A percentile compares a stretch with the other conserved stretches of the same genome.
Conservation (phyloP, 805 yeast species). For the Kuraishia hungarica region DNA sequence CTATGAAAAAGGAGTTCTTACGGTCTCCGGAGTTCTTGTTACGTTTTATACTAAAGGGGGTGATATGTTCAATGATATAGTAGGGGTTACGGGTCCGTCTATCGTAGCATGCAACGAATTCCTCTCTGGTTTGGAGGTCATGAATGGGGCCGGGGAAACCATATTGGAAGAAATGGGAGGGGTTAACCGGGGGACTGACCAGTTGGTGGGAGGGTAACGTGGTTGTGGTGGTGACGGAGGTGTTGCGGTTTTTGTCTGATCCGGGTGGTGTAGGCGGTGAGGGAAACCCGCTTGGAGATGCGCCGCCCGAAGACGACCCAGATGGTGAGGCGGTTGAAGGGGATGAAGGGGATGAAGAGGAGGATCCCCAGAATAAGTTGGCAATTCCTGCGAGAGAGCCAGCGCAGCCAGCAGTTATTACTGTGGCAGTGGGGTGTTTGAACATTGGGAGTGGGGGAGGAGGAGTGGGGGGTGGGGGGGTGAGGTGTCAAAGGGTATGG, state of each 20-base stretch:
- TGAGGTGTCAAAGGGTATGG: no score
- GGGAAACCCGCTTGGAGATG: no score
- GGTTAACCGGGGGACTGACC: slow-evolving; percentile 41
- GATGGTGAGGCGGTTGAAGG: slow-evolving; percentile 2
- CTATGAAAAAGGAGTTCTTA: slow-evolving; percentile 73
- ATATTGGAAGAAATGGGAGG: slow-evolving; percentile 76
- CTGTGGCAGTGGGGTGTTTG: slow-evolving; percentile 14
- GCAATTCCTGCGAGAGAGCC: slow-evolving; percentile 18
- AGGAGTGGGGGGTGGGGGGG: no score
- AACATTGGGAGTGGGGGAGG: no score
- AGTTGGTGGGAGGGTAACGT: slow-evolving; percentile 8
- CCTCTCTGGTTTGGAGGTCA: slow-evolving; percentile 65
- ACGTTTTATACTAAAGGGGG: slow-evolving; percentile 54
- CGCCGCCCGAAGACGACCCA: neutral
- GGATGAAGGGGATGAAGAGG: slow-evolving; percentile 1
- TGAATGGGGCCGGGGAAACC: slow-evolving; percentile 96
- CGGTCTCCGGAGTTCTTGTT: slow-evolving; percentile 56
- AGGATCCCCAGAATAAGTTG: slow-evolving; percentile 24
- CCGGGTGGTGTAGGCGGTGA: neutral
- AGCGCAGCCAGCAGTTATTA: slow-evolving; percentile 9
- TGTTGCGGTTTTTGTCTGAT: slow-evolving; percentile 2
- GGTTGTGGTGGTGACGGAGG: neutral
- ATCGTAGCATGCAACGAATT: slow-evolving; percentile 81
- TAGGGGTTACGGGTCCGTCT: slow-evolving; percentile 79
- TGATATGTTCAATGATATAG: slow-evolving; percentile 80